These are phyloP conservation scores for Fusarium stilboides DNA, from an alignment of 2,329 filamentous ascomycete genomes.

Conservation along the genomic window DNA sequence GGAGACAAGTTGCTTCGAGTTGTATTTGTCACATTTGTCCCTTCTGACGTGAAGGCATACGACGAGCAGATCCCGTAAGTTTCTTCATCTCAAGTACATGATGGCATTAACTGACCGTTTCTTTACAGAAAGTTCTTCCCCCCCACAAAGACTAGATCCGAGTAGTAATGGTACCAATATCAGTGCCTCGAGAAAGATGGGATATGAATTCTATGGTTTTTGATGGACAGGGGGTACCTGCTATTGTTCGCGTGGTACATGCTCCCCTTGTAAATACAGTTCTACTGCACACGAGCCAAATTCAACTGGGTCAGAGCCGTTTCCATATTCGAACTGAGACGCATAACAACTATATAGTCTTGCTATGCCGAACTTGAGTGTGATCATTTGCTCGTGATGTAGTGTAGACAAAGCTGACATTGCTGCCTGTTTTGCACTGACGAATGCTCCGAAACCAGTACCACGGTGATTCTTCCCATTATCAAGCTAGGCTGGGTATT, in stretches of 20 bases:
- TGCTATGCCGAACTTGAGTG: no score
- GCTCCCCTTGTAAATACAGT: not conserved
- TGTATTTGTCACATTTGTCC: conserved; percentile 87
- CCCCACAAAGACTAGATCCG: conserved; percentile 1
- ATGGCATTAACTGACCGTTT: not conserved
- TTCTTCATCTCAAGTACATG: not conserved
- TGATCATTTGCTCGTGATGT: no score
- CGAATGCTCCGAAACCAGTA: no score
- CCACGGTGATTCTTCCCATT: no score
- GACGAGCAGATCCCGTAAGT: conserved; percentile 77
- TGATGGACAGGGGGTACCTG: not conserved
- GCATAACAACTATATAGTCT: no score
- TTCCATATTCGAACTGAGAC: no score
- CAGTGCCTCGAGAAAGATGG: not conserved
- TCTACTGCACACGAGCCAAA: not conserved
- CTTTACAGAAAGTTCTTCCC: conserved; percentile 48
- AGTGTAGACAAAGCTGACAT: no score
- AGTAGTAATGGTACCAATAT: conserved; percentile 23
- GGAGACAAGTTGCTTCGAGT: conserved; percentile 76
- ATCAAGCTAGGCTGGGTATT: no score
- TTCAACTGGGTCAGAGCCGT: no score
- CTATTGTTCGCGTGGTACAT: not conserved
- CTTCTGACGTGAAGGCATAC: conserved; percentile 84
- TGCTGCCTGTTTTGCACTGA: no score
- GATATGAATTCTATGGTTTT: not conserved